A percentile compares a stretch with the other conserved stretches of the same genome.
Conservation (phyloP, 768 basidiomycete genomes). For the Coprinopsis strossmayeri region DNA sequence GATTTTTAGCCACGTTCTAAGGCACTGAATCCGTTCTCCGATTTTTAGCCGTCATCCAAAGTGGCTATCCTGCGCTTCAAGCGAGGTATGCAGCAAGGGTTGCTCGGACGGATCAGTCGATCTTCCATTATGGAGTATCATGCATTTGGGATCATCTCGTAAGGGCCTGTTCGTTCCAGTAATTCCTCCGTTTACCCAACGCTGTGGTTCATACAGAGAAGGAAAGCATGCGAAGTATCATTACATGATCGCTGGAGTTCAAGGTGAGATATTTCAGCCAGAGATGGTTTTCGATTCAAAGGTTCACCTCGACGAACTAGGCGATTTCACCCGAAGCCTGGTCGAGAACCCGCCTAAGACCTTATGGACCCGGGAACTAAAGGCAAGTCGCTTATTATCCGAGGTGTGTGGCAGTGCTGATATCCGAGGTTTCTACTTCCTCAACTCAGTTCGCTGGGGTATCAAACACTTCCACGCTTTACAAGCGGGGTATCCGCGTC, state of each 20-base stretch:
- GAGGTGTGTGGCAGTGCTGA: neutral
- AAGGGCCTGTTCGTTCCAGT: slow-evolving; percentile 18
- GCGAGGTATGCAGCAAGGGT: slow-evolving; percentile 81
- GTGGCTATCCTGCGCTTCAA: slow-evolving; percentile 74
- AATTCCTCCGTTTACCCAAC: neutral
- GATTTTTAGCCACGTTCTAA: slow-evolving; percentile 4
- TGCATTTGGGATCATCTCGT: slow-evolving; percentile 77
- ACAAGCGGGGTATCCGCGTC: slow-evolving; percentile 72
- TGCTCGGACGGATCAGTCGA: slow-evolving; percentile 68
- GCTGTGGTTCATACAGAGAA: slow-evolving; percentile 38
- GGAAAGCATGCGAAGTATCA: slow-evolving; percentile 69
- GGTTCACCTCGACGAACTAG: slow-evolving; percentile 18
- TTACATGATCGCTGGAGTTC: slow-evolving; percentile 78
- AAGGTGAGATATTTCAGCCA: slow-evolving; percentile 34
- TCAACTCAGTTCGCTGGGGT: slow-evolving; percentile 63
- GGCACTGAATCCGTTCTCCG: neutral
- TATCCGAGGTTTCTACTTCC: slow-evolving; percentile 9
- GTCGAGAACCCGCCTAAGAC: slow-evolving; percentile 63
- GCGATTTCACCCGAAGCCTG: slow-evolving; percentile 71
- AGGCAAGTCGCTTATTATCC: slow-evolving; percentile 35
- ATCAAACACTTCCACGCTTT: slow-evolving; percentile 75
- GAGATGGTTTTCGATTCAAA: neutral
- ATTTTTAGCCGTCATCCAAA: slow-evolving; percentile 62
- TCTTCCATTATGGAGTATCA: slow-evolving; percentile 76
- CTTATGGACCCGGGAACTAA: slow-evolving; percentile 76